phyloP scores from a whole-genome alignment of 805 yeast species.

The Saccharomycodes ludwigii region DNA sequence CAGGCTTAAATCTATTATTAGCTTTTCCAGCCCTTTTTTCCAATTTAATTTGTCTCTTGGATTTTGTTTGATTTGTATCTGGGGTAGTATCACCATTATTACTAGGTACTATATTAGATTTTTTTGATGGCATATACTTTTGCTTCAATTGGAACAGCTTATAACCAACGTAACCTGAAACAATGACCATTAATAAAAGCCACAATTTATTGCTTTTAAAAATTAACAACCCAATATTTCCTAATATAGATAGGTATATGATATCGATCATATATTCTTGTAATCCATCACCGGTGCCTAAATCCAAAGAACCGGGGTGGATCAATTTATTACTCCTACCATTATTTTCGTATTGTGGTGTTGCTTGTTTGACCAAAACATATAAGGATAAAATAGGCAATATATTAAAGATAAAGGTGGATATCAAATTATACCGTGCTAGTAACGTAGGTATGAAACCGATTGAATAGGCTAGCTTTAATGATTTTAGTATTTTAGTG shows the following conservation, averaged over 20 bases:
- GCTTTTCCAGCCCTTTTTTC: conserved; percentile 28
- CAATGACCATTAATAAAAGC: conserved; percentile 23
- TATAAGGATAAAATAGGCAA: conserved; percentile 27
- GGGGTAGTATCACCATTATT: conserved; percentile 5
- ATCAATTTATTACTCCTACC: conserved; percentile 33
- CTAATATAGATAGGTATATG: conserved; percentile 38
- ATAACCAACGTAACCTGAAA: conserved; percentile 34
- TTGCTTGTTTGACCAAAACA: conserved; percentile 35
- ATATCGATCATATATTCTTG: conserved; percentile 45
- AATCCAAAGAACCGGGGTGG: conserved; percentile 22
- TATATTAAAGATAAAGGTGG: conserved; percentile 26
- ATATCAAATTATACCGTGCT: conserved; percentile 19
- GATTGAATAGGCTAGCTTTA: conserved; percentile 22
- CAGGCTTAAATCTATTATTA: too few species aligned
- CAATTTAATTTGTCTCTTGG: conserved; percentile 30
- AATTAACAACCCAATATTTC: conserved; percentile 31
- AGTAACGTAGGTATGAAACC: conserved; percentile 19
- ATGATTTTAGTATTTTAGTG: conserved; percentile 26
- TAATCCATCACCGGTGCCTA: conserved; percentile 32
- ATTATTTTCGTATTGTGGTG: conserved; percentile 30
- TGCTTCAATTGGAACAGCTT: conserved; percentile 27
- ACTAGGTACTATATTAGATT: background rate
- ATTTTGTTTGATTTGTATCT: conserved; percentile 14
- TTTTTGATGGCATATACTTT: conserved; percentile 7
- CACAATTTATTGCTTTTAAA: conserved; percentile 36